Conservation (phyloP, 2,329 filamentous ascomycete genomes). For the Lecanicillium sp. region DNA sequence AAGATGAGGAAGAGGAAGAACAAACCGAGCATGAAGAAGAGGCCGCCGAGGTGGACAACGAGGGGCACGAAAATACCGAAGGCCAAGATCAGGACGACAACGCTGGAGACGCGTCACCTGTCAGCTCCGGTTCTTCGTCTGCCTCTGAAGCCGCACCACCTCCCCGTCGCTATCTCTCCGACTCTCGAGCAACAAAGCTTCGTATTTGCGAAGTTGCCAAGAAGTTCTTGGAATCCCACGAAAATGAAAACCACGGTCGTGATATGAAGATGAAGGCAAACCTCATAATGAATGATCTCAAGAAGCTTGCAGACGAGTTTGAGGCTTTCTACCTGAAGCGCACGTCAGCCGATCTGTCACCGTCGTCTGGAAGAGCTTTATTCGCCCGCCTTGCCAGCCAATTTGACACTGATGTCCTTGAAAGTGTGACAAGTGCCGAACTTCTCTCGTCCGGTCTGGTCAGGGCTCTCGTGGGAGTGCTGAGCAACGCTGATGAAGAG, state of each 20-base stretch:
- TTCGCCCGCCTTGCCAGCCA: conserved; percentile 74
- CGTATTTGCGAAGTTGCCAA: conserved; percentile 72
- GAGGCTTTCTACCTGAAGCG: conserved; percentile 61
- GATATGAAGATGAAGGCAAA: conserved; percentile 72
- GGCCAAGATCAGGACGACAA: conserved; percentile 36
- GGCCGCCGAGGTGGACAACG: conserved; percentile 40
- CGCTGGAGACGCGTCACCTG: conserved; percentile 57
- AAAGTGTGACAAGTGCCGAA: conserved; percentile 94
- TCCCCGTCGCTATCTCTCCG: conserved; percentile 40
- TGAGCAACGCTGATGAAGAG: conserved; percentile 63
- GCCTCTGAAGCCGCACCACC: conserved; percentile 54
- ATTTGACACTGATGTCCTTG: conserved; percentile 81
- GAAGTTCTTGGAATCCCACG: conserved; percentile 77
- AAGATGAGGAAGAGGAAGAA: conserved; percentile 29
- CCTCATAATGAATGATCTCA: conserved; percentile 67
- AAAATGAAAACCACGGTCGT: conserved; percentile 65
- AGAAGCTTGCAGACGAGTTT: conserved; percentile 65
- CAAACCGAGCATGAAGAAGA: conserved; percentile 46
- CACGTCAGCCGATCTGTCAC: conserved; percentile 38
- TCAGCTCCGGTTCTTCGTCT: conserved; percentile 61
- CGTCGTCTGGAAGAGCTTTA: conserved; percentile 53
- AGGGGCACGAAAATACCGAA: conserved; percentile 51
- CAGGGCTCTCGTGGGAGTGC: conserved; percentile 72
- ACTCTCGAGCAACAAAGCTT: conserved; percentile 50
- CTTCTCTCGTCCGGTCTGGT: conserved; percentile 87